Conservation (phyloP, 106 monocot genomes). For the Acorus calamus region DNA sequence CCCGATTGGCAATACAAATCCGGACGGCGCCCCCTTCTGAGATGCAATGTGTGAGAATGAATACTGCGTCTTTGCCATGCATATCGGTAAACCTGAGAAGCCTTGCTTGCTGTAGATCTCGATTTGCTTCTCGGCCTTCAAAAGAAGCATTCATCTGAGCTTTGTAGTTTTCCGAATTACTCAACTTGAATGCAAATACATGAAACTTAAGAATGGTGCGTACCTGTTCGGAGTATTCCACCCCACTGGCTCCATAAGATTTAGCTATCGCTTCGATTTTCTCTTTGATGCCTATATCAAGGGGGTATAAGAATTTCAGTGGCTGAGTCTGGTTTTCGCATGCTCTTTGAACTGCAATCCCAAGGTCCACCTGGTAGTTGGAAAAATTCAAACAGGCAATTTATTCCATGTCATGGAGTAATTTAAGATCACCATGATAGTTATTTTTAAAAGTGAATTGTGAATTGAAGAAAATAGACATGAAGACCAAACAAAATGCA, state of each 20-base stretch:
- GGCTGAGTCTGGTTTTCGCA: constrained; percentile 59
- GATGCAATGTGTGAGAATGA: constrained; percentile 83
- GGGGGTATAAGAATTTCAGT: constrained; percentile 75
- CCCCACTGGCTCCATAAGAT: constrained; percentile 85
- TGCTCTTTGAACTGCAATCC: constrained; percentile 85
- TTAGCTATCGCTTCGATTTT: constrained; percentile 93
- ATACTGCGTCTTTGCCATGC: constrained; percentile 99
- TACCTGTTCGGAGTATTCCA: constrained; percentile 97
- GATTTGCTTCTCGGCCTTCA: constrained; percentile 87
- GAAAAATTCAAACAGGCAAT: too few relatives aligned
- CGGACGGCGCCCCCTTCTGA: constrained; percentile 75
- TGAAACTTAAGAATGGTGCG: too few relatives aligned
- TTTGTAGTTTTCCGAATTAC: too few relatives aligned
- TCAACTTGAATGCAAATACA: too few relatives aligned
- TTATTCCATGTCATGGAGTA: too few relatives aligned
- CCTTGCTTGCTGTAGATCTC: constrained; percentile 88
- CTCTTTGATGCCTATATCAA: constrained; percentile 74
- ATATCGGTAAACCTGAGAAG: constrained; percentile 78
- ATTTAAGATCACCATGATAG: too few relatives aligned
- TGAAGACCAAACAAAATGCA: too few relatives aligned
- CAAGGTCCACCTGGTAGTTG: constrained; percentile 72
- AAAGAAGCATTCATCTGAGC: neutral
- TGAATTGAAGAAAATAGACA: too few relatives aligned
- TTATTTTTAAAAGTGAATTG: too few relatives aligned
- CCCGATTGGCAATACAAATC: constrained; percentile 80